Conservation (phyloP, 108 stramenopile genomes). For the Skeletonema costatum region DNA sequence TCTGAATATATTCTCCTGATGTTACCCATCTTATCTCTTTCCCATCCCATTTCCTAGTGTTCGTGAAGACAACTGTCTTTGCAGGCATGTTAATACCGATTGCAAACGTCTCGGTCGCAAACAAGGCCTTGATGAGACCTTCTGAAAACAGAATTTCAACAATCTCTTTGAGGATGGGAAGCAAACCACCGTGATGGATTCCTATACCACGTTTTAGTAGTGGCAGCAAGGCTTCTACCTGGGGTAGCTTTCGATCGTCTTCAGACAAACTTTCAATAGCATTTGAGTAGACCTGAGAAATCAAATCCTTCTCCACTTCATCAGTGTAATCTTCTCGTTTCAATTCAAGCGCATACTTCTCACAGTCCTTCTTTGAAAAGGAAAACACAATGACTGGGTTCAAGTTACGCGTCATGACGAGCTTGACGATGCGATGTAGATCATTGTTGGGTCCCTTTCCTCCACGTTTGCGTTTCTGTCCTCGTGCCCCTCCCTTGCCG, state of each 20-base stretch:
- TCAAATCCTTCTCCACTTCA: slow-evolving; percentile 95
- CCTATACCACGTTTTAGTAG: slow-evolving; percentile 97
- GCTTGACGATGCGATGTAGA: slow-evolving; percentile 93
- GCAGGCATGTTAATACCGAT: slow-evolving; percentile 99
- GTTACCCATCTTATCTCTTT: slow-evolving; percentile 89
- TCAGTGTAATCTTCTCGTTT: slow-evolving; percentile 94
- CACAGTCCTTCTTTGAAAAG: slow-evolving; percentile 98
- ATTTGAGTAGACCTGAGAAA: slow-evolving; percentile 93
- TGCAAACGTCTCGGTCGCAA: slow-evolving; percentile 99
- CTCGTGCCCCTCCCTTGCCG: slow-evolving; percentile 50
- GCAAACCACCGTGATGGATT: slow-evolving; percentile 99
- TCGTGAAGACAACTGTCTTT: slow-evolving; percentile 99
- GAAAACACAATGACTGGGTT: slow-evolving; percentile 98
- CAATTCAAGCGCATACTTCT: slow-evolving; percentile 90
- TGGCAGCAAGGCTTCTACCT: slow-evolving; percentile 93
- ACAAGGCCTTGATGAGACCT: slow-evolving; percentile 95
- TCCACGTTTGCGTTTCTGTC: slow-evolving; percentile 72
- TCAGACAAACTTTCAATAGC: slow-evolving; percentile 96
- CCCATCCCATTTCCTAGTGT: slow-evolving; percentile 97
- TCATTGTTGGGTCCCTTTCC: slow-evolving; percentile 69
- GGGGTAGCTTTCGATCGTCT: slow-evolving; percentile 96
- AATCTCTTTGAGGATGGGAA: slow-evolving; percentile 99
- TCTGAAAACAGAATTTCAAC: slow-evolving; percentile 98
- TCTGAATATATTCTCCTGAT: slow-evolving; percentile 97
- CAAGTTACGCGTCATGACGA: slow-evolving; percentile 93